A percentile compares a stretch with the other conserved stretches of the same genome.
phyloP scores from a whole-genome alignment of 2,329 filamentous ascomycete genomes.

The Tolypocladium tundrense region DNA sequence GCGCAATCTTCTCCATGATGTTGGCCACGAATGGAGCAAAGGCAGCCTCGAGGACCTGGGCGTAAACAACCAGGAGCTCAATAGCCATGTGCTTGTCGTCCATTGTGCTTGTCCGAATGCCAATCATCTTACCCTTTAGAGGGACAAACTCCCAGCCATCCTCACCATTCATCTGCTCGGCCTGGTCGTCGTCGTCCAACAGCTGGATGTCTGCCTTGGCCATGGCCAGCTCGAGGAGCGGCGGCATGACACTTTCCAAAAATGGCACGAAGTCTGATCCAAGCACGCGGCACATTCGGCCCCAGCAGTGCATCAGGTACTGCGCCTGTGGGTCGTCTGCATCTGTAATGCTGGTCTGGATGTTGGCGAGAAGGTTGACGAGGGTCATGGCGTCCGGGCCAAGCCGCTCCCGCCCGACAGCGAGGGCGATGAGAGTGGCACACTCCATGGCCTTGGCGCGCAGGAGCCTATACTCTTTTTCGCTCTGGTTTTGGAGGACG shows the following conservation, averaged over 20 bases:
- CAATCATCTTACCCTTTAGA: conserved; percentile 94
- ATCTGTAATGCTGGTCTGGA: conserved; percentile 80
- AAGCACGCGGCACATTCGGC: conserved; percentile 93
- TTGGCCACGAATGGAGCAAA: conserved; percentile 88
- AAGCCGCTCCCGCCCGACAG: conserved; percentile 88
- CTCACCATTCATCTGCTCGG: conserved; percentile 84
- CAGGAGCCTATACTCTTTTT: conserved; percentile 84
- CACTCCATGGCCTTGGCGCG: conserved; percentile 99
- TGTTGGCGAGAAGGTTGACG: conserved; percentile 76
- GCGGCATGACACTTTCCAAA: conserved; percentile 87
- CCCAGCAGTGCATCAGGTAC: conserved; percentile 98
- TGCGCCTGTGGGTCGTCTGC: conserved; percentile 92
- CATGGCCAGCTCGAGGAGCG: conserved; percentile 78
- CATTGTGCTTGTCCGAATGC: conserved; percentile 91
- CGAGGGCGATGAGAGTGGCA: conserved; percentile 87
- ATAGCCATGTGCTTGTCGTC: conserved; percentile 99
- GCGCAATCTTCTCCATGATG: conserved; percentile 92
- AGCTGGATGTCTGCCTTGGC: conserved; percentile 97
- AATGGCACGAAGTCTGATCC: conserved; percentile 87
- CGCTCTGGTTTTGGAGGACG: conserved; percentile 79
- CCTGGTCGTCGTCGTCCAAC: conserved; percentile 88
- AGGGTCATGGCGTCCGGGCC: conserved; percentile 78
- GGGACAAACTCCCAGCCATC: conserved; percentile 97
- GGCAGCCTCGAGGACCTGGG: conserved; percentile 83
- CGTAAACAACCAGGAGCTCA: conserved; percentile 93